phyloP scores from a whole-genome alignment of 169 alveolate genomes.

The Cryptosporidium sp. region DNA sequence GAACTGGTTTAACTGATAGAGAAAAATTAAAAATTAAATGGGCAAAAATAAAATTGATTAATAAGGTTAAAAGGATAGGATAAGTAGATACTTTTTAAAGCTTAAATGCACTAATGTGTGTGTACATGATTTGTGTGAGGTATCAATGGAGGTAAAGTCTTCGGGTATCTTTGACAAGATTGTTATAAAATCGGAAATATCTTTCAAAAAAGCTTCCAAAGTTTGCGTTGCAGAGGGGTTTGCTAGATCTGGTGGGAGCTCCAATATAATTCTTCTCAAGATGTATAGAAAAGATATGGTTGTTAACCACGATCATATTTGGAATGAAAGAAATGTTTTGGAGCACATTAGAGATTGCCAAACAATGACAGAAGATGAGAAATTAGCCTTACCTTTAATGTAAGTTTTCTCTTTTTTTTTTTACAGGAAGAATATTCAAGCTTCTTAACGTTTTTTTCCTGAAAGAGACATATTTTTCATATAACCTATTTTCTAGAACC shows the following conservation, averaged over 20 bases:
- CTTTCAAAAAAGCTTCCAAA: constrained; percentile 13
- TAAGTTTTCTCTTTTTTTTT: not conserved
- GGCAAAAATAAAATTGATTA: not conserved
- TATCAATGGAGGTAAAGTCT: constrained; percentile 28
- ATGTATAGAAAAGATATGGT: constrained; percentile 55
- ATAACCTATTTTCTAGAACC: not conserved
- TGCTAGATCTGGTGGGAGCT: not conserved
- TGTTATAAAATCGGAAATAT: not conserved
- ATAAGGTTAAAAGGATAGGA: not conserved
- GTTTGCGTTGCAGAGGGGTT: constrained; percentile 39
- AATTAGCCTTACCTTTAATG: constrained; percentile 9
- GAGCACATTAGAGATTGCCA: constrained; percentile 29
- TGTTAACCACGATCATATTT: constrained; percentile 17
- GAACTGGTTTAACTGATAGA: not conserved
- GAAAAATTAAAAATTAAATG: not conserved
- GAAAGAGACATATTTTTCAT: no score
- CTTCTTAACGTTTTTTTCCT: not conserved
- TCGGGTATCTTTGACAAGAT: constrained; percentile 21
- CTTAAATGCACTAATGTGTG: not conserved
- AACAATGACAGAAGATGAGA: constrained; percentile 1
- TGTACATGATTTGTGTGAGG: not conserved
- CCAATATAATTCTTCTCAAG: not conserved
- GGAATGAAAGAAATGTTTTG: constrained; percentile 48
- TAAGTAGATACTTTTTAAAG: not conserved
- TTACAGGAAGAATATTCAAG: no score